These are phyloP conservation scores for Dactylellina drechsleri DNA, from an alignment of 2,329 filamentous ascomycete species.

Conservation along the genomic window DNA sequence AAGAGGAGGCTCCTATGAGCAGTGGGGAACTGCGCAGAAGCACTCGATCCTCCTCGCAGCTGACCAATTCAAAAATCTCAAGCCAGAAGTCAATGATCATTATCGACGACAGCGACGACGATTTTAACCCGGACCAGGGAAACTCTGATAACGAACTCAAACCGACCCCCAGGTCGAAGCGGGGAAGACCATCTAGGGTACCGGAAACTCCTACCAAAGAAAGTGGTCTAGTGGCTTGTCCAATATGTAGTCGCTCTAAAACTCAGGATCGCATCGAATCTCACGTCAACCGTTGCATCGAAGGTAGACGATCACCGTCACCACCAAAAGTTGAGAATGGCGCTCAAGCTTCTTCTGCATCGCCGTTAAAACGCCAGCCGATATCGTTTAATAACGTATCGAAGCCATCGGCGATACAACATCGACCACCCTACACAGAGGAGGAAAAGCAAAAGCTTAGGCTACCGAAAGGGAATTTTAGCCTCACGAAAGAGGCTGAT, in stretches of 20 bases:
- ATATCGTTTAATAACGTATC: slow-evolving; percentile 19
- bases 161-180: slow-evolving; percentile 14
- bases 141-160: slow-evolving; percentile 22
- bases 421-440: slow-evolving; percentile 59
- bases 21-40: slow-evolving; percentile 23
- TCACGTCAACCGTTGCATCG: slow-evolving; percentile 43
- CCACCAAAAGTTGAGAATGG: slow-evolving; percentile 10
- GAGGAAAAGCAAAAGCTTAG: slow-evolving; percentile 58
- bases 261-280: background rate
- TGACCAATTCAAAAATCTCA: slow-evolving; percentile 28
- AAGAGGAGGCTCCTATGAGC: slow-evolving; percentile 7
- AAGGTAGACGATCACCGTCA: slow-evolving; percentile 25
- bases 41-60: slow-evolving; percentile 35
- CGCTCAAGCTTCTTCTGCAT: background rate
- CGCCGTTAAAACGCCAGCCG: slow-evolving; percentile 30
- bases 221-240: slow-evolving; percentile 4
- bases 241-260: slow-evolving; percentile 2
- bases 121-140: slow-evolving; percentile 25
- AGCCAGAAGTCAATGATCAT: slow-evolving; percentile 15
- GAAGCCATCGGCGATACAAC: slow-evolving; percentile 7
- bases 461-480: slow-evolving; percentile 81
- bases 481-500: slow-evolving; percentile 79
- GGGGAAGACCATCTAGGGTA: slow-evolving; percentile 1
- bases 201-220: slow-evolving; percentile 14
- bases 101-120: slow-evolving; percentile 27